Evolutionary conservation across 129 eudicot genomes (phyloP).

Genomic region (Flaveria linearis): DNA sequence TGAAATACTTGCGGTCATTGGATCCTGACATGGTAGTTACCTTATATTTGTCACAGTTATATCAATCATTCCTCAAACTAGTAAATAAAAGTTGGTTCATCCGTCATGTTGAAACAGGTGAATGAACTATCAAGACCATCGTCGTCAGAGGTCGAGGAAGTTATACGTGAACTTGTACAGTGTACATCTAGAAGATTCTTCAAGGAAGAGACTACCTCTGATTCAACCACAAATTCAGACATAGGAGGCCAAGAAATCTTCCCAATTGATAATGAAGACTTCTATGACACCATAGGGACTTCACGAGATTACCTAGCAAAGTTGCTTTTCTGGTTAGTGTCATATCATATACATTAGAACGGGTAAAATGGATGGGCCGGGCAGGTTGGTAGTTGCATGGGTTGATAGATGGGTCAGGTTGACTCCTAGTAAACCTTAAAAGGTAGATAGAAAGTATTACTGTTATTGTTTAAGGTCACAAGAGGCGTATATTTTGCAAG

Average conservation of each 20-base stretch:
- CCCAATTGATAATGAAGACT: constrained; percentile 40
- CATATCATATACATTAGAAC: constrained; percentile 16
- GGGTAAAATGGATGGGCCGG: constrained; percentile 5
- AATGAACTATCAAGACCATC: constrained; percentile 79
- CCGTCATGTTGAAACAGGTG: constrained; percentile 54
- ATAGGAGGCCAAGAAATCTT: constrained; percentile 37
- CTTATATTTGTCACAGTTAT: not conserved
- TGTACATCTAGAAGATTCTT: constrained; percentile 53
- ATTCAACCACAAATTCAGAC: constrained; percentile 30
- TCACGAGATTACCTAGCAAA: constrained; percentile 92
- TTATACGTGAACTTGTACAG: constrained; percentile 74
- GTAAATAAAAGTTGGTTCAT: not conserved
- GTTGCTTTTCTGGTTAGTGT: constrained; percentile 86
- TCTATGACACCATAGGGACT: constrained; percentile 62
- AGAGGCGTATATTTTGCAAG: not conserved
- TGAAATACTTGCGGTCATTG: constrained; percentile 66
- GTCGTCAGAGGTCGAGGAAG: constrained; percentile 83
- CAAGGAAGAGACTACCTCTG: constrained; percentile 49
- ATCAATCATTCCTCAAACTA: not conserved
- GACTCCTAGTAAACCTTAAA: not conserved
- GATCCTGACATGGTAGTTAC: constrained; percentile 73
- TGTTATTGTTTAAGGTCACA: not conserved
- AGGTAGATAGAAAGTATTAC: not conserved
- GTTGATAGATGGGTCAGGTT: not conserved
- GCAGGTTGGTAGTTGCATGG: not conserved